A percentile compares a stretch with the other conserved stretches of the same genome.
phyloP scores from a whole-genome alignment of 495 filamentous ascomycete genomes.

The Apodospora peruviana region DNA sequence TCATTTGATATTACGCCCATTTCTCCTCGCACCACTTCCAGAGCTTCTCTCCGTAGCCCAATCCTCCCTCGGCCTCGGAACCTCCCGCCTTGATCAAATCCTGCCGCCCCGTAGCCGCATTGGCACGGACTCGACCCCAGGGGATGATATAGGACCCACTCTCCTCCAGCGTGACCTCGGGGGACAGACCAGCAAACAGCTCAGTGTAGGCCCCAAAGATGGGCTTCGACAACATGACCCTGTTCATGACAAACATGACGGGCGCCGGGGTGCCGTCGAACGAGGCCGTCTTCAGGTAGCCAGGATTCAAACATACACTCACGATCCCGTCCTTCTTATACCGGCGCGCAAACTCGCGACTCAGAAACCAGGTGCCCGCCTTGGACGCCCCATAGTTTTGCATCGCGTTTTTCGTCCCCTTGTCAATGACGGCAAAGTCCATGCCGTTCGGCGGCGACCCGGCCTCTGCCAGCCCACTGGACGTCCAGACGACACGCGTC shows the following conservation, averaged over 20 bases:
- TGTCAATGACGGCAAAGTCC: constrained; percentile 28
- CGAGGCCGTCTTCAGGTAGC: constrained; percentile 33
- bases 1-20: not conserved
- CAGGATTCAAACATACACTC: constrained; percentile 35
- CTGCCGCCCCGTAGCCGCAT: not conserved
- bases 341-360: constrained; percentile 30
- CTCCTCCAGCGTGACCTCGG: constrained; percentile 27
- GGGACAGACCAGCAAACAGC: constrained; percentile 35
- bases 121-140: constrained; percentile 29
- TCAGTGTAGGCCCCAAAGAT: constrained; percentile 39
- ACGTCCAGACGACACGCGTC: constrained; percentile 42
- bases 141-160: constrained; percentile 34
- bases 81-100: not conserved
- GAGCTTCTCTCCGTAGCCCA: not conserved
- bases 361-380: constrained; percentile 35
- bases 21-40: not conserved
- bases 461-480: constrained; percentile 17
- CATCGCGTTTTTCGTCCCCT: constrained; percentile 3
- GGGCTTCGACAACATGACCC: constrained; percentile 8
- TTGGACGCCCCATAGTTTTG: constrained; percentile 37
- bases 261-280: constrained; percentile 21
- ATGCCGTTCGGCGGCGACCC: constrained; percentile 18
- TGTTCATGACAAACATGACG: constrained; percentile 3
- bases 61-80: not conserved
- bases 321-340: constrained; percentile 28